Base-by-base conservation (phyloP, 495 filamentous ascomycete genomes). In the Podospora conica region DNA sequence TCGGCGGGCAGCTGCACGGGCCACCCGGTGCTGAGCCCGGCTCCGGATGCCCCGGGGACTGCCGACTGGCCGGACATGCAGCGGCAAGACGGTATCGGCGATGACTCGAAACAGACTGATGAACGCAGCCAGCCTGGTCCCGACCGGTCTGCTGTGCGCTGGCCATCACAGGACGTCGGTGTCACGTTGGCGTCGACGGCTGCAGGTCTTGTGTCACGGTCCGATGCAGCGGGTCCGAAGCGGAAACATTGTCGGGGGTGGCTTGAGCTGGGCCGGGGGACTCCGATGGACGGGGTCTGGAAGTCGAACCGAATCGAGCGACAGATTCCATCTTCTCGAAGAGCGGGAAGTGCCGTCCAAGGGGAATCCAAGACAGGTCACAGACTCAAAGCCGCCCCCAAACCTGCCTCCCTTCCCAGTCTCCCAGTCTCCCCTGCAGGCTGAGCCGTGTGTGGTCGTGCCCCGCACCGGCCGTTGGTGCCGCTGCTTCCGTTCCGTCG, bases 271-370 rank as follows among this genome's bases (percentile, higher is more conserved):
- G 10, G 9, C 29, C 40, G 27, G 61, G 40, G 53, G n/a, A 28
- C 24, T 18, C 55, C 28, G 63, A 64, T 64, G 28, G 27, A 48
- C 54, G 29, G 55, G 27, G 27, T 58, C 53, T 64, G 28, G 55
- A 31, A 9, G 63, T 29, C 12, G 27, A 15, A 28, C 40, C 22
- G 24, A n/a, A 63, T 63, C 61, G 61, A 7, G 53, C 25, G 29
- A 31, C 23, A 59, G 23, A 28, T 53, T 54, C 15, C 15, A 28
- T 5, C 24, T 64, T 64, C 62, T 64, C 54, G 63, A 64, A 64
- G 6, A 18, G 18, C 63, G 63, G 63, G 20, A 64, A 56, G n/a
- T 48, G 62, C 62, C 62, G 62, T 28, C 3, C 24, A 29, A 55
- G 53, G n/a, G n/a, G 11, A n/a, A 55, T 25, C 20, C 27, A 2